Evolutionary conservation across 2,329 filamentous ascomycete species (phyloP), one percentile per base, ranked within the genome.

Genomic region (Aspergillus sp.): DNA sequence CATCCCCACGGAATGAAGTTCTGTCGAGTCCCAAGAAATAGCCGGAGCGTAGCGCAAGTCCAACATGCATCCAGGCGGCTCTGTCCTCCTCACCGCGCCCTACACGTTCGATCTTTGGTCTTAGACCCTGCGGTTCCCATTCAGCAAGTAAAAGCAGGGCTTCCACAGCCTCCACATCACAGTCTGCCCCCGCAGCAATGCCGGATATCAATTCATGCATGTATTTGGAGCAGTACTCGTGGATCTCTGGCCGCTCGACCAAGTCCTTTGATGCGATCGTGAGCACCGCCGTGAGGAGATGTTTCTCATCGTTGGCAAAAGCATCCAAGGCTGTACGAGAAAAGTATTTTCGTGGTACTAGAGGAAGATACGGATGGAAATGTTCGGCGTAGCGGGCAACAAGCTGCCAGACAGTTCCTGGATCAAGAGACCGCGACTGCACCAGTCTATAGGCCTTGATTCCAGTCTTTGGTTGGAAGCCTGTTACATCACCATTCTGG

Each of bases 41-140:
- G 0, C 84, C 88, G 3, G 89, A 83, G 6, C 88, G 82, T 6
- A 91, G 74, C 3, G 88, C 88, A 19, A 88, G 81, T 1, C 88
- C 88, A 5, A 90, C 86, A 64, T 90, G 86, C 87, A 90, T 90
- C 88, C 88, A 91, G 0, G 87, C 87, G 30, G 88, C 87, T 45
- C 88, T 82, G 64, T 91, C 88, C 68, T 90, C 88, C 69, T 90
- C 88, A 8, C 88, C 88, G 55, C 87, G 82, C 0, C 88, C 88
- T 19, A 90, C 85, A 24, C 83, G 80, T 33, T 85, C 85, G 30
- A 84, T 83, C 34, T 82, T 77, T 3, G 81, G 81, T 5, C 86
- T 78, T 2, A 86, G 81, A 0, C 85, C 84, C 60, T 89, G 87
- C 0, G 87, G 86, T 6, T 86, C 87, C 88, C 88, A 91, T 66